These are phyloP conservation scores for Rhodotorula paludigena DNA, from an alignment of 768 basidiomycete species.

Conservation along the genomic window DNA sequence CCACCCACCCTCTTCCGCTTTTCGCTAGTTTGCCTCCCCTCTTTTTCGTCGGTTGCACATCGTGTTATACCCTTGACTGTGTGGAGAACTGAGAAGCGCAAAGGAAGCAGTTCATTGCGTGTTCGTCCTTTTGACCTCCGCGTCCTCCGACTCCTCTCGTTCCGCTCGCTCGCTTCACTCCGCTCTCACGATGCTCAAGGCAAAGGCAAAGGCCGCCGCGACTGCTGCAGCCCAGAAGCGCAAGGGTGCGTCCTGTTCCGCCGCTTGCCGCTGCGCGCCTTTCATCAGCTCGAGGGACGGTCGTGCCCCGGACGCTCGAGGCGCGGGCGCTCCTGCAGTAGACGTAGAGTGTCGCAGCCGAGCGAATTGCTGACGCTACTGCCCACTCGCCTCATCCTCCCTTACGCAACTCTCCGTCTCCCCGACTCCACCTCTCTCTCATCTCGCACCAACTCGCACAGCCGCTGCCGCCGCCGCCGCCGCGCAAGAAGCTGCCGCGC, in stretches of 20 bases:
- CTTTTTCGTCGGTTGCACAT: too few relatives aligned
- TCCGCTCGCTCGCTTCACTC: neutral
- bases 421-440: neutral
- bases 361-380: neutral
- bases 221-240: conserved; percentile 21
- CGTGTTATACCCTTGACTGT: too few relatives aligned
- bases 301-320: too few relatives aligned
- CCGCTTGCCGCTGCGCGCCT: neutral
- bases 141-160: neutral
- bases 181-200: conserved; percentile 18
- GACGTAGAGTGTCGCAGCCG: too few relatives aligned
- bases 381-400: neutral
- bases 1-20: too few relatives aligned
- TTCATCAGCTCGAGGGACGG: too few relatives aligned
- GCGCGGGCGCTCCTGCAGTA: too few relatives aligned
- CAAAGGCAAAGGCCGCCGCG: conserved; percentile 30
- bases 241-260: conserved; percentile 10
- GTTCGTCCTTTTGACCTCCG: neutral
- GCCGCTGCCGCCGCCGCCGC: conserved; percentile 33
- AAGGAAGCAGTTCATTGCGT: too few relatives aligned
- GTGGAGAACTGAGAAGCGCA: too few relatives aligned
- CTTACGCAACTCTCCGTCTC: neutral
- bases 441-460: neutral
- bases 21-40: too few relatives aligned
- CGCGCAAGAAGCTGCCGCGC: conserved; percentile 29